Conservation (phyloP, 192 early-diverging fungal species). For the Spinellus fusiger region DNA sequence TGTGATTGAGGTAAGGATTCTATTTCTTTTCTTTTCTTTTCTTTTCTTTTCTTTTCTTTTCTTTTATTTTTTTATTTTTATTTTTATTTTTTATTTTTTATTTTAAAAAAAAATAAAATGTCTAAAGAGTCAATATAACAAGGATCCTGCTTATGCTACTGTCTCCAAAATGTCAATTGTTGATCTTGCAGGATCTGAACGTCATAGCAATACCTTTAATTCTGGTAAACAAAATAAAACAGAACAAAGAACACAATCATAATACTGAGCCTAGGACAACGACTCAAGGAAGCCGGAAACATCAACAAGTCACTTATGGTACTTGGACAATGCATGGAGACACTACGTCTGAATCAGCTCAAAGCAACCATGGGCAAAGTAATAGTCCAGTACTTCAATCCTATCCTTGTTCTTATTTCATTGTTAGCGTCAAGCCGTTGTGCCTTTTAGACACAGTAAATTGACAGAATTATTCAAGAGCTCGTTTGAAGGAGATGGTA, state of each 20-base stretch:
- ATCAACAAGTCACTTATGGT: conserved; percentile 69
- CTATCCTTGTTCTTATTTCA: background rate
- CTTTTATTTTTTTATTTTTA: background rate
- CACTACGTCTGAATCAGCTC: conserved; percentile 47
- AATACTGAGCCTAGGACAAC: conserved; percentile 30
- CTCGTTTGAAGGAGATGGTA: conserved; percentile 52
- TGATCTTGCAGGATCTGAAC: conserved; percentile 68
- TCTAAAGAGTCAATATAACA: background rate
- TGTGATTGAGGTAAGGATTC: conserved; percentile 30
- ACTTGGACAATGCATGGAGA: conserved; percentile 66
- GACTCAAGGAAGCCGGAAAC: conserved; percentile 56
- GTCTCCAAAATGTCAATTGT: conserved; percentile 53
- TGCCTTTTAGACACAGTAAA: conserved; percentile 64
- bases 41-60: background rate
- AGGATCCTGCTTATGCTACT: conserved; percentile 35
- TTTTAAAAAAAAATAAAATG: background rate
- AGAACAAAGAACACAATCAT: background rate
- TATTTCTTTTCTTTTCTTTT: background rate
- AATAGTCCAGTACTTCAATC: background rate
- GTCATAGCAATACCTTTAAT: conserved; percentile 45
- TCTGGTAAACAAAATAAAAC: conserved; percentile 17
- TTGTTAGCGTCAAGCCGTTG: conserved; percentile 29
- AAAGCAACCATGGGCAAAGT: conserved; percentile 33
- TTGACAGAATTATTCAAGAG: conserved; percentile 63
- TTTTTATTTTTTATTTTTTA: background rate